Percentiles rank a stretch among this genome's conserved stretches.
phyloP scores from a whole-genome alignment of 768 basidiomycete genomes.

The Tephrocybe sp. region DNA sequence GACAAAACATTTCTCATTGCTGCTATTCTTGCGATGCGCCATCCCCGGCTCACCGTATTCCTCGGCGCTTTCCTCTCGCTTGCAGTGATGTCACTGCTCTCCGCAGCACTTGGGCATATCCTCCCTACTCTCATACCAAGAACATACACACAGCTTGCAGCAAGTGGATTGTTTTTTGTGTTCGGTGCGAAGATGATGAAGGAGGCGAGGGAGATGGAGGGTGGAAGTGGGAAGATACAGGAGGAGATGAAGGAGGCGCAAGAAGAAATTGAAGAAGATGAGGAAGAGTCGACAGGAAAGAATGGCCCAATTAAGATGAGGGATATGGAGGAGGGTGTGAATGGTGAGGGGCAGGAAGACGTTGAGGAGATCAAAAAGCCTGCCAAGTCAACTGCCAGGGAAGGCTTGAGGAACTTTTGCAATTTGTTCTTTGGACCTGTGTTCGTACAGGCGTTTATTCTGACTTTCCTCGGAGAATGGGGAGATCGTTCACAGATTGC shows the following conservation, averaged over 20 bases:
- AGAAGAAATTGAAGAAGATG: conserved; percentile 89
- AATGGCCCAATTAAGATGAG: conserved; percentile 59
- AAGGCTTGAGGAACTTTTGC: conserved; percentile 80
- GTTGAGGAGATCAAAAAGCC: conserved; percentile 15
- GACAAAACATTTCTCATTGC: conserved; percentile 95
- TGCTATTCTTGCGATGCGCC: conserved; percentile 86
- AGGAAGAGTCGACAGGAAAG: conserved; percentile 29
- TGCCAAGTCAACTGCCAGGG: conserved; percentile 29
- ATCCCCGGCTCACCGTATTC: conserved; percentile 84
- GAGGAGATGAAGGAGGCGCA: conserved; percentile 97
- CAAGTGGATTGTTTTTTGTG: conserved; percentile 81
- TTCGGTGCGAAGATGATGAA: conserved; percentile 90
- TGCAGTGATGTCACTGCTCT: conserved; percentile 89
- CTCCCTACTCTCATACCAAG: conserved; percentile 81
- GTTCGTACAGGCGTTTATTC: conserved; percentile 90
- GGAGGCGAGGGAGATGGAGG: conserved; percentile 79
- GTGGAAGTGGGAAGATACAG: conserved; percentile 75
- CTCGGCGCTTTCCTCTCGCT: conserved; percentile 86
- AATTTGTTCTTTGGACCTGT: conserved; percentile 85
- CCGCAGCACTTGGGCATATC: conserved; percentile 89
- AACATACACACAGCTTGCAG: conserved; percentile 65
- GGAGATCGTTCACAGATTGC: conserved; percentile 97
- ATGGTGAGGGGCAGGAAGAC: conserved; percentile 12
- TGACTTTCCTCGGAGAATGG: conserved; percentile 99
- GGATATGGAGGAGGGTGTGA: conserved; percentile 68